Conservation (phyloP, 2,329 filamentous ascomycete species). For the Fusarium secorum region DNA sequence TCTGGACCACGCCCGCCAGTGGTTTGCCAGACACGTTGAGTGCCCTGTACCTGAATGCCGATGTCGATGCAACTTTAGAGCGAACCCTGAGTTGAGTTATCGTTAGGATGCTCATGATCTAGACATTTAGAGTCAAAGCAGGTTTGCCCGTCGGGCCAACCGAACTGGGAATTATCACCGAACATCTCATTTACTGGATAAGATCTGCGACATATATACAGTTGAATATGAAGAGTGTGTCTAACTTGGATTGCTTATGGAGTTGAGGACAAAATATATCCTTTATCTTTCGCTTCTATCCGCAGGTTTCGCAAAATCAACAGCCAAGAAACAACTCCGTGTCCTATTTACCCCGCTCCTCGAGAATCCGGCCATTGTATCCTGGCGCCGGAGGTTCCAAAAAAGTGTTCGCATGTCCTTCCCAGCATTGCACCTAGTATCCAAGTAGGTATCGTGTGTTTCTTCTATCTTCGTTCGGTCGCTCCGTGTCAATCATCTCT, state of each 20-base stretch:
- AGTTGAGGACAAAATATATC: conserved; percentile 8
- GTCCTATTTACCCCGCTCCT: conserved; percentile 2
- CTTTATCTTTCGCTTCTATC: conserved; percentile 24
- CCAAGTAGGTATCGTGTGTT: conserved; percentile 13
- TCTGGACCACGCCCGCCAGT: conserved; percentile 71
- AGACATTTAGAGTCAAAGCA: neutral
- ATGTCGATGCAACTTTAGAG: conserved; percentile 69
- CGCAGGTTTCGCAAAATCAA: conserved; percentile 11
- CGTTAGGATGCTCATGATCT: conserved; percentile 37
- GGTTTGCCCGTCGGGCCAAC: neutral
- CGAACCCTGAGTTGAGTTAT: conserved; percentile 67
- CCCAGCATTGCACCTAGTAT: conserved; percentile 7
- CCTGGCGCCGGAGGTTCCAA: conserved; percentile 5
- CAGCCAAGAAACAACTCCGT: conserved; percentile 21
- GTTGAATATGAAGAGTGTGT: conserved; percentile 17
- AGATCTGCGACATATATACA: neutral
- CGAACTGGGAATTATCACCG: neutral
- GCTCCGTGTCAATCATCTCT: conserved; percentile 27
- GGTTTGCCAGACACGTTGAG: conserved; percentile 71
- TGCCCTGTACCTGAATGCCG: conserved; percentile 74
- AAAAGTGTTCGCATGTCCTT: conserved; percentile 4
- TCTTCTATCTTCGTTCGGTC: conserved; percentile 25
- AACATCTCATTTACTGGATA: neutral
- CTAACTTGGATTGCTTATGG: conserved; percentile 19
- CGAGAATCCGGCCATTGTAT: conserved; percentile 10